These are phyloP conservation scores for Verticillium tricorpus DNA, from an alignment of 2,329 filamentous ascomycete genomes.

Conservation along the genomic window DNA sequence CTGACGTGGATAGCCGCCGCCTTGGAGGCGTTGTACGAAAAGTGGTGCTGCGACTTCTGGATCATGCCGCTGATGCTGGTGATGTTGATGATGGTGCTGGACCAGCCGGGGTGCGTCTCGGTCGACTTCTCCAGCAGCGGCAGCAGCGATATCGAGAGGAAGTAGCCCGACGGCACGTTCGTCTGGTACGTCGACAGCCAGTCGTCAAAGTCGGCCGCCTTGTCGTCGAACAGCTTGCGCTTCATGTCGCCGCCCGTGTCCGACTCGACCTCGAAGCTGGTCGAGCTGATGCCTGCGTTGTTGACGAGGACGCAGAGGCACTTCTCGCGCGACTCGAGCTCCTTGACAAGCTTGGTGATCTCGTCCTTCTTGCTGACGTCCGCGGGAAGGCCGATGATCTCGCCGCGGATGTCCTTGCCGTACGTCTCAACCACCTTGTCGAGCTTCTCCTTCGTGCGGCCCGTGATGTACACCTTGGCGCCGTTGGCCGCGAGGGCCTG, in stretches of 20 bases:
- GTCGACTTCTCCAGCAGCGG: conserved; percentile 54
- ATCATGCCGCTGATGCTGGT: conserved; percentile 62
- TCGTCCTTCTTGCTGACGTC: conserved; percentile 61
- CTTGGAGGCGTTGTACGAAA: conserved; percentile 60
- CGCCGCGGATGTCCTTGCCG: conserved; percentile 46
- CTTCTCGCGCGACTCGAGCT: conserved; percentile 49
- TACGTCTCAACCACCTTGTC: conserved; percentile 56
- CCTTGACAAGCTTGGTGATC: conserved; percentile 51
- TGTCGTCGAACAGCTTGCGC: conserved; percentile 62
- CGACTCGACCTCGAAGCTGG: conserved; percentile 47
- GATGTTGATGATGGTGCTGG: conserved; percentile 62
- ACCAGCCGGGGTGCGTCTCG: conserved; percentile 39
- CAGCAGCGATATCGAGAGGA: conserved; percentile 57
- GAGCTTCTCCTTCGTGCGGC: conserved; percentile 58
- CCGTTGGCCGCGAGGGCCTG: conserved; percentile 64
- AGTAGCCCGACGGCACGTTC: conserved; percentile 69
- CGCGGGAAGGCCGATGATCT: conserved; percentile 54
- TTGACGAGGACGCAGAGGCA: conserved; percentile 64
- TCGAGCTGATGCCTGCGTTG: conserved; percentile 61
- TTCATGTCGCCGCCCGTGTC: conserved; percentile 49
- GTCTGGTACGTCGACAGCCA: conserved; percentile 72
- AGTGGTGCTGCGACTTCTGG: conserved; percentile 61
- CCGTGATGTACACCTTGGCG: conserved; percentile 66
- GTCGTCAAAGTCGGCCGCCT: conserved; percentile 54
- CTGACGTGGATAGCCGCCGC: conserved; percentile 61